Evolutionary conservation across 2,329 filamentous ascomycete species (phyloP).

Genomic region (Pseudogymnoascus sp.): DNA sequence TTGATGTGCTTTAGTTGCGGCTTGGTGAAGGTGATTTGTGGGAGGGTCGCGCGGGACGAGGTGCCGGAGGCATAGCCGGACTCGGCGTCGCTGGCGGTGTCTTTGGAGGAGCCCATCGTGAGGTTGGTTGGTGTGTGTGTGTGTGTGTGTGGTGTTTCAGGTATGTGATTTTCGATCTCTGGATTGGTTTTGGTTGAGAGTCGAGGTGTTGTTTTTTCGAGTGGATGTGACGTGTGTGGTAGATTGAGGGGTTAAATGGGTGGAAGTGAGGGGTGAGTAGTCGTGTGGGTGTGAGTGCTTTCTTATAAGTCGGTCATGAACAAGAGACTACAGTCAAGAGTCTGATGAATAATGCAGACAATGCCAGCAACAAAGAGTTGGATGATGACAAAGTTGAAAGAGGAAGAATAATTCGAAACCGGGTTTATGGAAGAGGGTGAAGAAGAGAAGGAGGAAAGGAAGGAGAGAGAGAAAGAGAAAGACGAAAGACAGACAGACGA

Average conservation of each 20-base stretch:
- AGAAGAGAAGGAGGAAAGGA: neutral
- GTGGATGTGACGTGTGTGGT: neutral
- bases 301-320: conserved; percentile 4
- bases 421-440: neutral
- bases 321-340: neutral
- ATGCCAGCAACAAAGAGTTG: neutral
- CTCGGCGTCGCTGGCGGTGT: conserved; percentile 43
- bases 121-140: neutral
- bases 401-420: neutral
- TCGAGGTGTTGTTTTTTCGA: neutral
- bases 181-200: neutral
- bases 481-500: neutral
- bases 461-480: neutral
- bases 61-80: conserved; percentile 71
- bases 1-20: conserved; percentile 88
- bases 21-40: conserved; percentile 76
- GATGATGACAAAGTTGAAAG: neutral
- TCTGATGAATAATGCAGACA: neutral
- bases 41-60: conserved; percentile 54
- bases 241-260: neutral
- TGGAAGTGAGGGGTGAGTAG: neutral
- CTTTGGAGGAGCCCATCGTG: neutral
- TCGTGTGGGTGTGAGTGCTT: neutral
- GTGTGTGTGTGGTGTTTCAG: neutral
- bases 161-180: conserved; percentile 3